Conservation (phyloP, 352 stramenopile genomes). For the Phytophthora chlamydospora region DNA sequence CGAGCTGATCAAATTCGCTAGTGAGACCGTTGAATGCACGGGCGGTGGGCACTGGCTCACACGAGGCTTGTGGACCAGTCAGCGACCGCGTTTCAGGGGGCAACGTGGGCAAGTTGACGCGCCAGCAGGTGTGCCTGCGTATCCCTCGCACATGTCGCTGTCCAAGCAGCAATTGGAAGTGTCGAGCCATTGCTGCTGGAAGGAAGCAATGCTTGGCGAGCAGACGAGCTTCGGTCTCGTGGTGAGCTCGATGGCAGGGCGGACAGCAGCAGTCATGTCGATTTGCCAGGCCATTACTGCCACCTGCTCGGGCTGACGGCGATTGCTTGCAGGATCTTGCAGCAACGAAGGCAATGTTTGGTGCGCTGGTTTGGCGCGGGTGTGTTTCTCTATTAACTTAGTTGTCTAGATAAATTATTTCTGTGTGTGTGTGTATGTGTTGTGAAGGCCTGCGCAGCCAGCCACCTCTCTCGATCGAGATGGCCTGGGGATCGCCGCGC, state of each 20-base stretch:
- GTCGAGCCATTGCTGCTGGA: neutral
- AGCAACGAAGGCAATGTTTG: neutral
- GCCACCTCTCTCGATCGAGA: slow-evolving; percentile 32
- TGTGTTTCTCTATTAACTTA: slow-evolving; percentile 27
- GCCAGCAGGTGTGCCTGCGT: slow-evolving; percentile 19
- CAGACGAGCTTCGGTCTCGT: neutral
- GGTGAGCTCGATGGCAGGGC: slow-evolving; percentile 2
- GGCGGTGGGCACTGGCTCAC: slow-evolving; percentile 15
- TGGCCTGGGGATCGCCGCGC: slow-evolving; percentile 6
- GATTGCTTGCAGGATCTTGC: slow-evolving; percentile 1
- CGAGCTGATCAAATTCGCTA: slow-evolving; percentile 31
- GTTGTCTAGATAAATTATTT: slow-evolving; percentile 32
- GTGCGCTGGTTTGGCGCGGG: slow-evolving; percentile 10
- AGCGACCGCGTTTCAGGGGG: slow-evolving; percentile 16
- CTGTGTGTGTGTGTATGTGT: slow-evolving; percentile 1
- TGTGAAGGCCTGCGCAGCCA: slow-evolving; percentile 19
- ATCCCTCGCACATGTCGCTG: slow-evolving; percentile 31
- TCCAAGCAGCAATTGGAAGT: slow-evolving; percentile 8
- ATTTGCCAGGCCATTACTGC: slow-evolving; percentile 7
- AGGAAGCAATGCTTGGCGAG: neutral
- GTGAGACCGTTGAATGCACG: slow-evolving; percentile 22
- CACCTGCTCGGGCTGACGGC: neutral
- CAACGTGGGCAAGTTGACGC: slow-evolving; percentile 12
- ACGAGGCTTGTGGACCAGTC: slow-evolving; percentile 27
- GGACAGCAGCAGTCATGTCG: no score